phyloP scores from a whole-genome alignment of 495 filamentous ascomycete species.

The Penicillium bovifimosum region DNA sequence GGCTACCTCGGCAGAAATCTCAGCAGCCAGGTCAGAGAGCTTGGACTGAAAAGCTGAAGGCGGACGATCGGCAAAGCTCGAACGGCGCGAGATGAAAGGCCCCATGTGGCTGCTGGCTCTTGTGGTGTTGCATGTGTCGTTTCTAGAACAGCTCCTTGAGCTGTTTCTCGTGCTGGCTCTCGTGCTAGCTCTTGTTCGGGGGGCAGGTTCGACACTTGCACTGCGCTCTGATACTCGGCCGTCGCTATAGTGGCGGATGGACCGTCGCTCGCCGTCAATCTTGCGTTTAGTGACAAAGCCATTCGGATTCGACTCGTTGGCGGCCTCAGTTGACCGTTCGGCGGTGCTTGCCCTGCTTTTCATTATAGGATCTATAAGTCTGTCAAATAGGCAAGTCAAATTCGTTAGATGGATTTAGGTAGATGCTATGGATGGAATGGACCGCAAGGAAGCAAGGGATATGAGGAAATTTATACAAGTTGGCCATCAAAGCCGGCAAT shows the following conservation, averaged over 20 bases:
- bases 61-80: background rate
- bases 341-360: background rate
- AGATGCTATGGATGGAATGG: background rate
- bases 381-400: background rate
- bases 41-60: background rate
- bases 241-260: background rate
- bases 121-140: background rate
- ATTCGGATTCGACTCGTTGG: background rate
- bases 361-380: background rate
- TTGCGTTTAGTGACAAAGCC: background rate
- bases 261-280: background rate
- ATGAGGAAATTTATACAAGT: background rate
- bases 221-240: conserved; percentile 1
- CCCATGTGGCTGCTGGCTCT: background rate
- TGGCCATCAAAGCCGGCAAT: background rate
- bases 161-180: background rate
- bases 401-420: background rate
- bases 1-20: background rate
- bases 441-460: background rate
- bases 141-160: background rate
- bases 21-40: background rate
- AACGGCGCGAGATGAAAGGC: background rate
- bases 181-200: background rate
- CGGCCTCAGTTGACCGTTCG: background rate
- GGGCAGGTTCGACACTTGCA: background rate